A percentile compares a stretch with the other conserved stretches of the same genome.
phyloP scores from a whole-genome alignment of 2,329 filamentous ascomycete genomes.

The Fusarium cicatricum region DNA sequence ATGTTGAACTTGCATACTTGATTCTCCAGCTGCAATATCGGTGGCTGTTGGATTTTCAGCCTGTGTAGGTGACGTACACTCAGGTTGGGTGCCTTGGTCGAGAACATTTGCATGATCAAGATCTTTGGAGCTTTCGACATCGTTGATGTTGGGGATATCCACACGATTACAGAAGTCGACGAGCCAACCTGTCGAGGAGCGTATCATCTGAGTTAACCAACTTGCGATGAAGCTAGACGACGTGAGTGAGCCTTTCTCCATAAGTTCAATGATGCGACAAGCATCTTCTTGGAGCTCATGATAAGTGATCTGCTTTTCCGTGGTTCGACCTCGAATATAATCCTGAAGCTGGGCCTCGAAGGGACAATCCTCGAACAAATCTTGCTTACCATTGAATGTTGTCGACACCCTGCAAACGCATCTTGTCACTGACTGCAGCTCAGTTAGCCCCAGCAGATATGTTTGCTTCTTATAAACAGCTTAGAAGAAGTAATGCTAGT shows the following conservation, averaged over 20 bases:
- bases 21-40: neutral
- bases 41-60: neutral
- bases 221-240: slow-evolving; percentile 22
- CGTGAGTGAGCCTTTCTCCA: slow-evolving; percentile 6
- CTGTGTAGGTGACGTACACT: neutral
- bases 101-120: neutral
- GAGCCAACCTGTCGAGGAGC: slow-evolving; percentile 20
- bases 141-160: neutral
- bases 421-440: no score
- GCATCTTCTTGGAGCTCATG: slow-evolving; percentile 30
- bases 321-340: slow-evolving; percentile 13
- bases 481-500: no score
- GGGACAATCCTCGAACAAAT: slow-evolving; percentile 41
- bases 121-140: neutral
- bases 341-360: slow-evolving; percentile 34
- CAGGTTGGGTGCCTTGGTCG: neutral
- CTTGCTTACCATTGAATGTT: slow-evolving; percentile 42
- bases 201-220: slow-evolving; percentile 10
- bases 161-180: slow-evolving; percentile 2
- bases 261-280: slow-evolving; percentile 15
- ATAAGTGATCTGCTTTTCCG: neutral
- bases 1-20: neutral
- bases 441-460: no score
- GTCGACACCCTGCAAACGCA: no score
- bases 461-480: no score